A percentile compares a stretch with the other conserved stretches of the same genome.
Evolutionary conservation across 2,329 filamentous ascomycete genomes (phyloP).

Genomic region (Colletotrichum zoysiae): DNA sequence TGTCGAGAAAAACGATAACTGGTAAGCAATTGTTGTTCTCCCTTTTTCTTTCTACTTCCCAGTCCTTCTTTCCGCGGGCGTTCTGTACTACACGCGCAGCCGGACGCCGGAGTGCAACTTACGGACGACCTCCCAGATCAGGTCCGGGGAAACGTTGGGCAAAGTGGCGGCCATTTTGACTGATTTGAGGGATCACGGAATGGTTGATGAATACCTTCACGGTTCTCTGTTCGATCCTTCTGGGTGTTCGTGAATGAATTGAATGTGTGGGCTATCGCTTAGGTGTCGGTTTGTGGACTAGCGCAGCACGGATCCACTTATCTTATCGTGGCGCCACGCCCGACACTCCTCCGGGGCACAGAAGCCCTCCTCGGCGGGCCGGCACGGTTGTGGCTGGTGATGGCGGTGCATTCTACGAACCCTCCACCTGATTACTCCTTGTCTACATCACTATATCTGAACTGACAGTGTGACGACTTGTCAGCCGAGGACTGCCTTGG

Average conservation of each 20-base stretch:
- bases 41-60: background rate
- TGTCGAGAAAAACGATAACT: slow-evolving; percentile 3
- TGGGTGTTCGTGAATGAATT: slow-evolving; percentile 37
- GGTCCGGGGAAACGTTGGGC: slow-evolving; percentile 86
- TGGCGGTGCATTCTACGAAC: slow-evolving; percentile 23
- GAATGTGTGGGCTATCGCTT: slow-evolving; percentile 57
- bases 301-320: background rate
- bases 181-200: slow-evolving; percentile 52
- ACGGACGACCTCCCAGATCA: slow-evolving; percentile 97
- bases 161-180: slow-evolving; percentile 70
- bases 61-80: background rate
- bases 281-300: slow-evolving; percentile 43
- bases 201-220: slow-evolving; percentile 44
- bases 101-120: slow-evolving; percentile 61
- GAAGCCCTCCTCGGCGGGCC: slow-evolving; percentile 31
- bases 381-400: slow-evolving; percentile 33
- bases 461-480: background rate
- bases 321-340: slow-evolving; percentile 22
- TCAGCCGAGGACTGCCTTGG: no score
- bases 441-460: background rate
- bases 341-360: slow-evolving; percentile 28
- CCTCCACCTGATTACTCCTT: no score
- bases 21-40: slow-evolving; percentile 22
- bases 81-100: background rate
- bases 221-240: slow-evolving; percentile 33